Evolutionary conservation across 1,284 basidiomycete species (phyloP).

Genomic region (Pascua sp.): DNA sequence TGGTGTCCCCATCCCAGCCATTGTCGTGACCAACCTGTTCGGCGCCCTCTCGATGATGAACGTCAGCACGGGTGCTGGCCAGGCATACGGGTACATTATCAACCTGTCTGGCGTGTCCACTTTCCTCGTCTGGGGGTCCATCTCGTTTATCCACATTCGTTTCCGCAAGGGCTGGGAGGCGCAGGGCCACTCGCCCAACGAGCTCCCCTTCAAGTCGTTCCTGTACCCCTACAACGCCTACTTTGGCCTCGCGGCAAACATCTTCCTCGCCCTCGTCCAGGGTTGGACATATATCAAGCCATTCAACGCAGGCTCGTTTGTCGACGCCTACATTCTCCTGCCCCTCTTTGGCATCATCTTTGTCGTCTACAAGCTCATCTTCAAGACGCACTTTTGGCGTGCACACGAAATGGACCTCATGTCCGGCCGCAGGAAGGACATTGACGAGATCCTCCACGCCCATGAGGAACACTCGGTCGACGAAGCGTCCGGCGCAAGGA

Average conservation of each 20-base stretch:
- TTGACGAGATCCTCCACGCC: constrained; percentile 4
- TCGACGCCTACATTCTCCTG: constrained; percentile 26
- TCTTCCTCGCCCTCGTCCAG: constrained; percentile 23
- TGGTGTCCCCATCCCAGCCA: constrained; percentile 47
- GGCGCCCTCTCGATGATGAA: constrained; percentile 48
- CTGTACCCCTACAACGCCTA: constrained; percentile 22
- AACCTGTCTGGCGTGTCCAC: constrained; percentile 30
- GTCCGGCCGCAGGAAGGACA: constrained; percentile 16
- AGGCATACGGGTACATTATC: constrained; percentile 30
- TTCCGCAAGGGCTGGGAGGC: constrained; percentile 50
- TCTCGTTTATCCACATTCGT: constrained; percentile 40
- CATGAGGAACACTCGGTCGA: no score
- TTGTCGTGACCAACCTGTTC: constrained; percentile 42
- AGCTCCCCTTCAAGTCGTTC: constrained; percentile 49
- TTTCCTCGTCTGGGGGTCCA: constrained; percentile 30
- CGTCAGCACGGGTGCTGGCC: constrained; percentile 27
- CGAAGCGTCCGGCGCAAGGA: no score
- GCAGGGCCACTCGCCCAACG: constrained; percentile 45
- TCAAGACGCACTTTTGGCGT: constrained; percentile 18
- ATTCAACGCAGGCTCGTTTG: constrained; percentile 20
- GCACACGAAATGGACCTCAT: constrained; percentile 19
- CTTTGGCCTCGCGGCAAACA: constrained; percentile 21
- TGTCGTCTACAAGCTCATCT: constrained; percentile 19
- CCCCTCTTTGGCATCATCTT: constrained; percentile 24
- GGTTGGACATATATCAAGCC: constrained; percentile 15